Evolutionary conservation across 768 basidiomycete genomes (phyloP).

Genomic region (Lentinula sp.): DNA sequence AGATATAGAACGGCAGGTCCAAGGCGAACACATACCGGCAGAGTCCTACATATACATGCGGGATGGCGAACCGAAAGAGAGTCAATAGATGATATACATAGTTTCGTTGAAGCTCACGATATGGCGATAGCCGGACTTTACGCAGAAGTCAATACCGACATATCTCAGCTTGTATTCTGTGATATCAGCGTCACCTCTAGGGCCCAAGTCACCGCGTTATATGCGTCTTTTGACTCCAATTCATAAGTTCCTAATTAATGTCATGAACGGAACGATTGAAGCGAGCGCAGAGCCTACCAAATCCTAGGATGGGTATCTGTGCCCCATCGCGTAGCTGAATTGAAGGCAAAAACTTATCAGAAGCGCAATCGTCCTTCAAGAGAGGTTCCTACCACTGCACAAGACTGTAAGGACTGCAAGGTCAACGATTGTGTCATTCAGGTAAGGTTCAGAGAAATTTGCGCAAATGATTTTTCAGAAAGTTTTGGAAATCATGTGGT

Average conservation of each 20-base stretch:
- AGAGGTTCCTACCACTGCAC: neutral
- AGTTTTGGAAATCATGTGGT: neutral
- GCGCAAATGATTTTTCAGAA: neutral
- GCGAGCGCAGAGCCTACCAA: constrained; percentile 25
- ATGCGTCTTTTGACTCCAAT: constrained; percentile 45
- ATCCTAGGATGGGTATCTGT: constrained; percentile 48
- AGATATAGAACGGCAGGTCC: neutral
- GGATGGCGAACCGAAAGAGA: neutral
- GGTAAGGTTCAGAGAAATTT: neutral
- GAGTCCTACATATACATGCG: constrained; percentile 8
- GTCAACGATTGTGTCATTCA: neutral
- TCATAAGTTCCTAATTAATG: constrained; percentile 40
- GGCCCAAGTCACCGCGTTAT: constrained; percentile 52
- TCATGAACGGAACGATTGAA: neutral
- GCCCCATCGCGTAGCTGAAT: constrained; percentile 45
- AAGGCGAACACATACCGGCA: neutral
- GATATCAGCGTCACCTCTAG: constrained; percentile 39
- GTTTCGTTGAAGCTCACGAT: constrained; percentile 32
- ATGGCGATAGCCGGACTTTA: constrained; percentile 57
- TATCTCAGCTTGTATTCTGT: neutral
- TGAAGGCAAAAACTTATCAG: no score
- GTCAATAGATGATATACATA: neutral
- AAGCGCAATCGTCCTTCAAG: neutral
- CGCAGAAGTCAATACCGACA: neutral
- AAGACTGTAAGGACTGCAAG: constrained; percentile 1